Base-by-base conservation (phyloP, 2,329 filamentous ascomycete genomes). In the Sordariomycetes sp. region DNA sequence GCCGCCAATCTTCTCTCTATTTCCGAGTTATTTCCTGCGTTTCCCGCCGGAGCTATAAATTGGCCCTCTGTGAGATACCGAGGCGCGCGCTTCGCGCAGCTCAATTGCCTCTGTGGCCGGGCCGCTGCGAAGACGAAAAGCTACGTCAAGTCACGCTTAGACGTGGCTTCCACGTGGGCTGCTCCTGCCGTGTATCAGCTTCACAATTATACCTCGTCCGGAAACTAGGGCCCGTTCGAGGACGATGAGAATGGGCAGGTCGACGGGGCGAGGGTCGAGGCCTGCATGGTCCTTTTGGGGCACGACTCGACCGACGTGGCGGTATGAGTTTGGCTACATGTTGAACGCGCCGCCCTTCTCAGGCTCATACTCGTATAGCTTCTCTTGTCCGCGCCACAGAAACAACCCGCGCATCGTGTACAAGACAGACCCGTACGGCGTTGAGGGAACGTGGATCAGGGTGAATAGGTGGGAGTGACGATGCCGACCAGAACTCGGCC, bases 201-300 rank as follows among this genome's bases (percentile, higher is more conserved):
- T 53, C 76, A 87, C 1, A 77, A 85, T 61, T 88, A 89, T 67
- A 86, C 79, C 0, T 66, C 71, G 1, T 66, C 69, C 28, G 85
- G 78, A 1, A 67, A 75, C 39, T 91, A 87, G 87, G 88, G 88
- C 0, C 88, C 88, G 0, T 91, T 89, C 63, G 71, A 78, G 64
- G 72, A 79, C 54, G 86, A 90, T 64, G 80, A 78, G 1, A 76
- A 74, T 2, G 76, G 75, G 56, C 68, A 70, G 5, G 84, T 89
- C 0, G 87, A 92, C 68, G 92, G 88, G 88, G 86, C 91, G 68
- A 89, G 87, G 70, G 71, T 90, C 12, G 87, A 91, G 68, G 83
- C 85, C 10, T 79, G 90, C 57, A 80, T 90, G 75, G 73, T 90
- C 3, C 81, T 86, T 2, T 68, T 91, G 3, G 79, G 78, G 3